Conservation (phyloP, 2,329 filamentous ascomycete species). For the Drechslerella stenobrocha region DNA sequence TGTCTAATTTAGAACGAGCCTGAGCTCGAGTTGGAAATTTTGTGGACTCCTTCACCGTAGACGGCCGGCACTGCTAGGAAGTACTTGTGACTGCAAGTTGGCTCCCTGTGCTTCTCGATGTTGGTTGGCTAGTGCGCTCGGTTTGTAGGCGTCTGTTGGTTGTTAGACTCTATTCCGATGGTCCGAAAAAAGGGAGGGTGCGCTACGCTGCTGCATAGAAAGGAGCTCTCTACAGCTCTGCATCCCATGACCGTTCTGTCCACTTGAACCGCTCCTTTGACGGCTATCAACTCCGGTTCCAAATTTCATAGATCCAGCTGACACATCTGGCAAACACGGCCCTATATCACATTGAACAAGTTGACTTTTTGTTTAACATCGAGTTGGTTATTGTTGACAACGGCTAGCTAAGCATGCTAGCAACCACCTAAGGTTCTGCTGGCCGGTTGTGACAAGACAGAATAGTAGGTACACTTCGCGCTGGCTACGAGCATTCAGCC, state of each 20-base stretch:
- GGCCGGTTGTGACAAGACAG: no score
- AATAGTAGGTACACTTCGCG: no score
- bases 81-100: no score
- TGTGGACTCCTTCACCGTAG: no score
- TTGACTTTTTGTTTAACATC: background rate
- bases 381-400: no score
- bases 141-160: background rate
- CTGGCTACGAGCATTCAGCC: no score
- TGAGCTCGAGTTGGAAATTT: constrained; percentile 5
- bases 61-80: no score
- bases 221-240: constrained; percentile 4
- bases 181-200: constrained; percentile 1
- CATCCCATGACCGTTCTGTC: constrained; percentile 43
- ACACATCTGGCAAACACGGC: background rate
- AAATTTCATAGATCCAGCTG: background rate
- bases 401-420: no score
- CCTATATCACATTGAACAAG: background rate
- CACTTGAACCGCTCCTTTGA: constrained; percentile 17
- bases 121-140: background rate
- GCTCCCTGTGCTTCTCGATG: background rate
- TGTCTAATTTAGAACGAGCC: constrained; percentile 21
- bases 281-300: background rate
- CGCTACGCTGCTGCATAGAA: constrained; percentile 21
- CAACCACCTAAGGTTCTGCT: no score
- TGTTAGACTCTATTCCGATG: background rate